These are phyloP conservation scores for Baorangia bicolor DNA, from an alignment of 768 basidiomycete species.

Conservation along the genomic window DNA sequence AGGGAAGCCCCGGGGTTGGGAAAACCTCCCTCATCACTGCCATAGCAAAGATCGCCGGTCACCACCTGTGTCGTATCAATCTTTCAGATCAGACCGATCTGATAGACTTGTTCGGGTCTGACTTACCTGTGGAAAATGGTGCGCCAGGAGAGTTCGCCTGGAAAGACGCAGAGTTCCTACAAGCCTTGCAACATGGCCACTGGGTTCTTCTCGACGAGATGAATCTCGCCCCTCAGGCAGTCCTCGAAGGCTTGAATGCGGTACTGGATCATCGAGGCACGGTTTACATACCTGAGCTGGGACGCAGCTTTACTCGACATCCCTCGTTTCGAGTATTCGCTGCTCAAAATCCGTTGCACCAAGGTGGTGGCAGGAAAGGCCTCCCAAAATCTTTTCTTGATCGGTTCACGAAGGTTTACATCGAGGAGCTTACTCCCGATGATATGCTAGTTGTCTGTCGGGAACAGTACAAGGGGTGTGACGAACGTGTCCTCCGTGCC, in stretches of 20 bases:
- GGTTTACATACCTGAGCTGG: conserved; percentile 93
- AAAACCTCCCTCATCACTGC: conserved; percentile 94
- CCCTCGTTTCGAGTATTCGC: conserved; percentile 97
- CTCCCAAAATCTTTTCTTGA: conserved; percentile 97
- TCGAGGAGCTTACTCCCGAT: conserved; percentile 75
- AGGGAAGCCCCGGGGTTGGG: conserved; percentile 97
- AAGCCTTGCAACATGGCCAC: conserved; percentile 89
- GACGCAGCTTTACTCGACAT: conserved; percentile 83
- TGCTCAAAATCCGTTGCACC: conserved; percentile 93
- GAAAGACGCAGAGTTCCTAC: conserved; percentile 96
- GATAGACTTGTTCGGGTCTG: conserved; percentile 93
- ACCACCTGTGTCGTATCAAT: conserved; percentile 88
- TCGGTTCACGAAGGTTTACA: conserved; percentile 96
- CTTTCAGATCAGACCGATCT: conserved; percentile 98
- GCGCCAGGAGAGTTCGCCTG: conserved; percentile 91
- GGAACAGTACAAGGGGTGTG: conserved; percentile 64
- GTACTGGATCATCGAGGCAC: conserved; percentile 93
- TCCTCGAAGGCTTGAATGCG: conserved; percentile 96
- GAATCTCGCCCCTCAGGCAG: conserved; percentile 96
- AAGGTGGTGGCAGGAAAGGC: conserved; percentile 97
- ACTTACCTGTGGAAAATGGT: conserved; percentile 92
- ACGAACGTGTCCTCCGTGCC: conserved; percentile 49
- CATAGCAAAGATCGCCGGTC: conserved; percentile 75
- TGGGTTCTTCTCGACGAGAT: conserved; percentile 99
- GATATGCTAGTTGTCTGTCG: conserved; percentile 81